Evolutionary conservation across 2,329 filamentous ascomycete species (phyloP).

Genomic region (Hypomyces perniciosus): DNA sequence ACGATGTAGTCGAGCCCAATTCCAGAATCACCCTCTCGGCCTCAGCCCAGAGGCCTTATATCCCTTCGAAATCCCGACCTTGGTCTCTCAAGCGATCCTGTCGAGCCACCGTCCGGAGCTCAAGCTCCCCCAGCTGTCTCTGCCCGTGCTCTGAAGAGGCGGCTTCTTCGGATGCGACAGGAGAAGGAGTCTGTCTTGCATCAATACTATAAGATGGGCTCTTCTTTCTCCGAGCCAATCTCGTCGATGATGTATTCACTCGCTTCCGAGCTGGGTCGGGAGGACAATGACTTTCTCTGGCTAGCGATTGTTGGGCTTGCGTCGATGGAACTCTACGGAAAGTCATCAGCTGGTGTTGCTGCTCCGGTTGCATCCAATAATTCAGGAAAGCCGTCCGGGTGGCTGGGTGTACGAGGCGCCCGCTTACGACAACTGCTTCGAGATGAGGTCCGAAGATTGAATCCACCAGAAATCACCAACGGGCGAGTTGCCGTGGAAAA

Average conservation of each 20-base stretch:
- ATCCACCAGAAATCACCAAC: slow-evolving; percentile 65
- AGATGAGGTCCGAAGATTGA: slow-evolving; percentile 89
- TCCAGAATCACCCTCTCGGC: slow-evolving; percentile 56
- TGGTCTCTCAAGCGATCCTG: slow-evolving; percentile 42
- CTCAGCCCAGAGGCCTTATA: slow-evolving; percentile 53
- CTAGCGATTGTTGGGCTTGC: slow-evolving; percentile 89
- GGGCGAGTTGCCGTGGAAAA: slow-evolving; percentile 59
- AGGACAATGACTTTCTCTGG: slow-evolving; percentile 96
- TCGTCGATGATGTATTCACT: slow-evolving; percentile 92
- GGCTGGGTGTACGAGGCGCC: slow-evolving; percentile 76
- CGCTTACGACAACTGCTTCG: slow-evolving; percentile 79
- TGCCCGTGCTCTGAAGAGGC: slow-evolving; percentile 63
- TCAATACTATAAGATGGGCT: slow-evolving; percentile 79
- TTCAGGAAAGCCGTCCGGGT: slow-evolving; percentile 56
- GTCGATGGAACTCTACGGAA: slow-evolving; percentile 87
- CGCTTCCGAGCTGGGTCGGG: slow-evolving; percentile 87
- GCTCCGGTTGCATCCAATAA: slow-evolving; percentile 51
- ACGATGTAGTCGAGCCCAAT: slow-evolving; percentile 57
- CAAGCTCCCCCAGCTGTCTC: slow-evolving; percentile 59
- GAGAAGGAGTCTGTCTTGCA: slow-evolving; percentile 73
- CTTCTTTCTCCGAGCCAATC: slow-evolving; percentile 90
- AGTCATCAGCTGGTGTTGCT: slow-evolving; percentile 74
- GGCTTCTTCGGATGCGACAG: slow-evolving; percentile 66
- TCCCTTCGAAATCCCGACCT: slow-evolving; percentile 44
- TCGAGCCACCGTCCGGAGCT: slow-evolving; percentile 52